A percentile compares a stretch with the other conserved stretches of the same genome.
Conservation (phyloP, 1,284 basidiomycete genomes). For the Austropuccinia psidii region DNA sequence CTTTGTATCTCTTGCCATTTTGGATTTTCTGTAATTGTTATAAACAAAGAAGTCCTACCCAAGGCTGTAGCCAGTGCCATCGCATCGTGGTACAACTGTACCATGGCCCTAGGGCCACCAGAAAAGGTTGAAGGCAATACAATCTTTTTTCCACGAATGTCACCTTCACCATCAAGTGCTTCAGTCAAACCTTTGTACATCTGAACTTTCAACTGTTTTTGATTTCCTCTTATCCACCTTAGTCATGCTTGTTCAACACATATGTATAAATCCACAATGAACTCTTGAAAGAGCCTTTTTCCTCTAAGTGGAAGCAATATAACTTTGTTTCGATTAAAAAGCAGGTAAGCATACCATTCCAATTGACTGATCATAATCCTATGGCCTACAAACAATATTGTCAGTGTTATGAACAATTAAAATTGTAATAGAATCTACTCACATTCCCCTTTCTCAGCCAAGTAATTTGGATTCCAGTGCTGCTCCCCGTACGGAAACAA, state of each 20-base stretch:
- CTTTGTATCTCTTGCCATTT: constrained; percentile 49
- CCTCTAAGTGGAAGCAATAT: background rate
- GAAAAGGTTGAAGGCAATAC: constrained; percentile 46
- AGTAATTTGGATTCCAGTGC: background rate
- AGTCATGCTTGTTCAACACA: constrained; percentile 45
- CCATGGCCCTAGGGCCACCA: constrained; percentile 46
- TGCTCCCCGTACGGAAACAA: background rate
- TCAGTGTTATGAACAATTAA: too few relatives aligned
- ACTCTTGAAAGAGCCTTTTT: constrained; percentile 50
- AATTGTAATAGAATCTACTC: too few relatives aligned
- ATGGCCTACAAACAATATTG: too few relatives aligned
- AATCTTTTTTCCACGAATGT: background rate
- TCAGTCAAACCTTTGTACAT: background rate
- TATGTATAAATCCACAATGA: constrained; percentile 48
- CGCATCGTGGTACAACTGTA: constrained; percentile 48
- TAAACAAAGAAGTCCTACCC: constrained; percentile 49
- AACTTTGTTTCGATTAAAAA: background rate
- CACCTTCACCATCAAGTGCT: background rate
- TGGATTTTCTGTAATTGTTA: constrained; percentile 50
- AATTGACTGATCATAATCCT: background rate
- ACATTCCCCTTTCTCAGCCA: too few relatives aligned
- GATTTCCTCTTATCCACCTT: constrained; percentile 46
- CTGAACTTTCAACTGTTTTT: constrained; percentile 39
- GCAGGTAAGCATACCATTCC: background rate
- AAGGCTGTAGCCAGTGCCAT: constrained; percentile 46